Conservation (phyloP, 2,329 filamentous ascomycete genomes). For the Claviceps sp. region DNA sequence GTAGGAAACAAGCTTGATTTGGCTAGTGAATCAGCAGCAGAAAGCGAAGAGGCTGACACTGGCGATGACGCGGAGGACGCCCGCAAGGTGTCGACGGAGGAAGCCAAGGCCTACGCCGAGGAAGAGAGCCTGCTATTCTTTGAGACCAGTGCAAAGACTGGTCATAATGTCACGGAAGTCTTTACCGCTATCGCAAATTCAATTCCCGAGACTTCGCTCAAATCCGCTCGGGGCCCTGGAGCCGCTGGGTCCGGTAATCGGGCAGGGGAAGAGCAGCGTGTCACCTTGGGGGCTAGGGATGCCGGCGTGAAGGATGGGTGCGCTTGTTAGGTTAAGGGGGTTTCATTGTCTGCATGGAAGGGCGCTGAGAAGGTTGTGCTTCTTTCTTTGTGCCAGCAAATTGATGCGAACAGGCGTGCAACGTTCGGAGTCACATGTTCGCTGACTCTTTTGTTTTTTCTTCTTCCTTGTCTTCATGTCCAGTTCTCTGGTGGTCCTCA, state of each 20-base stretch:
- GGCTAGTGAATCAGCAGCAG: conserved; percentile 43
- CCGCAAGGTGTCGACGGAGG: conserved; percentile 78
- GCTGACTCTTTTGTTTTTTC: background rate
- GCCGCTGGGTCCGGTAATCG: conserved; percentile 47
- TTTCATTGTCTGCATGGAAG: conserved; percentile 1
- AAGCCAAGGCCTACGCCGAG: conserved; percentile 86
- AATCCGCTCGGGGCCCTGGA: conserved; percentile 67
- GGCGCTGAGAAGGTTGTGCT: background rate
- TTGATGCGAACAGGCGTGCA: conserved; percentile 9
- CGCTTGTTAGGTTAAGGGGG: conserved; percentile 51
- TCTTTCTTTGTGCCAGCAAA: conserved; percentile 5
- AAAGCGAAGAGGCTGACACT: conserved; percentile 39
- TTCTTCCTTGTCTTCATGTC: conserved; percentile 1
- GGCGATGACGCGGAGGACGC: conserved; percentile 57
- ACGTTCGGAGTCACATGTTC: conserved; percentile 6
- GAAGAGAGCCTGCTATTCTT: conserved; percentile 93
- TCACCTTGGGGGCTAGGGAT: conserved; percentile 67
- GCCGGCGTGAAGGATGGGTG: conserved; percentile 79
- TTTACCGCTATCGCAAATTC: conserved; percentile 97
- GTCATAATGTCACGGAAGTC: conserved; percentile 85
- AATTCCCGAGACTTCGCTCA: conserved; percentile 92
- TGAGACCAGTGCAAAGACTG: conserved; percentile 95
- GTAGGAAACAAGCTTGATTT: conserved; percentile 96
- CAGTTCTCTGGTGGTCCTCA: background rate
- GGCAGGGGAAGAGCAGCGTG: conserved; percentile 55